Percentiles rank a stretch among this genome's conserved stretches.
These are phyloP conservation scores for Cladosporium austrohemisphaericum DNA, from an alignment of 2,329 filamentous ascomycete species.

Conservation along the genomic window DNA sequence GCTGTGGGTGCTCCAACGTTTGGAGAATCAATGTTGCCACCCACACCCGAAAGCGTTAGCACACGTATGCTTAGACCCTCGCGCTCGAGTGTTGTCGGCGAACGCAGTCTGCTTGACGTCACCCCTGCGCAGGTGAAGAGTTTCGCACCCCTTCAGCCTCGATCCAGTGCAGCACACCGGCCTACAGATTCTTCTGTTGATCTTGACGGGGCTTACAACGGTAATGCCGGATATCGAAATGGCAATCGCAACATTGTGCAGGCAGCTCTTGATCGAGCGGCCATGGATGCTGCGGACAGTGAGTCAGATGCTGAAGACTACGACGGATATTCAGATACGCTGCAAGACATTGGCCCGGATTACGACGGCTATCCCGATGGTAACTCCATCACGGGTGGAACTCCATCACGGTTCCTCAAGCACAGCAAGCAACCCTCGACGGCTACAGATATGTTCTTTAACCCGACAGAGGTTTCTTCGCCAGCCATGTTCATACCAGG, in stretches of 20 bases:
- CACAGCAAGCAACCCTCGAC: slow-evolving; percentile 22
- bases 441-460: slow-evolving; percentile 21
- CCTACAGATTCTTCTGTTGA: slow-evolving; percentile 31
- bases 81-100: slow-evolving; percentile 27
- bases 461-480: slow-evolving; percentile 18
- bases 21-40: slow-evolving; percentile 29
- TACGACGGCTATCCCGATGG: slow-evolving; percentile 33
- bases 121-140: slow-evolving; percentile 23
- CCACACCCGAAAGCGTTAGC: slow-evolving; percentile 33
- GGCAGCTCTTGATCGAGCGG: not conserved
- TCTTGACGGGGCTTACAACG: slow-evolving; percentile 24
- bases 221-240: slow-evolving; percentile 22
- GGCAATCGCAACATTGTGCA: slow-evolving; percentile 15
- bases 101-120: slow-evolving; percentile 23
- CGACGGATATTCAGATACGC: slow-evolving; percentile 17
- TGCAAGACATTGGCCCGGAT: slow-evolving; percentile 22
- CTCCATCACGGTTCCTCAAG: slow-evolving; percentile 34
- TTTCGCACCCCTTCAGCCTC: slow-evolving; percentile 20
- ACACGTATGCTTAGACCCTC: slow-evolving; percentile 33
- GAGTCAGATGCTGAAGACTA: slow-evolving; percentile 20
- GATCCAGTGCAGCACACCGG: slow-evolving; percentile 25
- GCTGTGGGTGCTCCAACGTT: slow-evolving; percentile 25
- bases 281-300: slow-evolving; percentile 7
- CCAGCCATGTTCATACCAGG: slow-evolving; percentile 13
- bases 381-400: slow-evolving; percentile 32